Base-by-base conservation (phyloP, 1,284 basidiomycete species). In the Heterobasidion occidentale region DNA sequence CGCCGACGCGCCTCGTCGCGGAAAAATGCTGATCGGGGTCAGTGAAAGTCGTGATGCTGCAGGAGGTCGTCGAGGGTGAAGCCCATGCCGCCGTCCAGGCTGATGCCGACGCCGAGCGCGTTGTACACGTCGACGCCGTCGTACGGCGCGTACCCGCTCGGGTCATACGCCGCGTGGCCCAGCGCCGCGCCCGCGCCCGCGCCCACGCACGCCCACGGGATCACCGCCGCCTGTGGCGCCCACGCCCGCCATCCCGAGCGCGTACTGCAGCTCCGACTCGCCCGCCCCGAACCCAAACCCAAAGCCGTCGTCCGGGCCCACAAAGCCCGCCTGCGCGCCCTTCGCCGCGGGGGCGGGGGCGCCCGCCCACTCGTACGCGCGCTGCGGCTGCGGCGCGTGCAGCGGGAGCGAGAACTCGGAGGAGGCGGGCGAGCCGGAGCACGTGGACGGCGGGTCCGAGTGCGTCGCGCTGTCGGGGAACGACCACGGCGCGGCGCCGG, bases 401-500 rank as follows among this genome's bases (percentile, higher is more conserved):
- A 51, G 6, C 2, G 49, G 49, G 0, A 78, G 61, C n/a, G 70
- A 64, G 27, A 65, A 63, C 19, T 75, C 73, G 0, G 76, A 77
- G 2, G 58, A 71, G 0, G 72, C 68, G 0, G 78, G 78, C 0
- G 78, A 80, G 9, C 74, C 73, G 0, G 75, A 75, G 63, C 78
- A 76, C 9, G 71, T 65, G 12, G 77, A 75, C 5, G 75, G 72
- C 1, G 77, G 69, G 1, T 70, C 62, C 3, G 74, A 71, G 20
- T 67, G 62, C n/a, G 67, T 62, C 57, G 36, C 53, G 52, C 35
- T 15, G 44, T 54, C 12, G 45, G 34, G 42, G 42, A 19, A 20
- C 27, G 35, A 36, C 35, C 15, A 27, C 27, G 38, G 38, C 38
- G 3, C 11, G 9, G n/a, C n/a, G 33, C 9, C 9, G 50, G 50